Conservation (phyloP, 768 basidiomycete species). For the Grammothele lineata region DNA sequence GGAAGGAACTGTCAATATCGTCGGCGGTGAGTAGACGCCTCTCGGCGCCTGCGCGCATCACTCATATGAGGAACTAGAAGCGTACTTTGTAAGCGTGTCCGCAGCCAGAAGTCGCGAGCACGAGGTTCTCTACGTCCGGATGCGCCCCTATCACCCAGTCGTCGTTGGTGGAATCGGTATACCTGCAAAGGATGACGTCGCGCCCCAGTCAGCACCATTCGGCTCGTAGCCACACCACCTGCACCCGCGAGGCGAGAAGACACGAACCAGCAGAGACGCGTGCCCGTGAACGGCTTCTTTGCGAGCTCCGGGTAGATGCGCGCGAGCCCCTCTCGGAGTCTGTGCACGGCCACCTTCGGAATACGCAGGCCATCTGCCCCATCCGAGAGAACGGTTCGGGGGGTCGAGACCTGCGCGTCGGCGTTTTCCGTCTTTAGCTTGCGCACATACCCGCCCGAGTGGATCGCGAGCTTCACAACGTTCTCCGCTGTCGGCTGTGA, state of each 20-base stretch:
- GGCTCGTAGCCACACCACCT: no score
- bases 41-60: background rate
- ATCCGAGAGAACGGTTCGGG: slow-evolving; percentile 68
- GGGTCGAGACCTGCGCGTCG: slow-evolving; percentile 54
- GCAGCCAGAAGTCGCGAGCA: slow-evolving; percentile 84
- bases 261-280: slow-evolving; percentile 84
- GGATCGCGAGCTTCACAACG: slow-evolving; percentile 76
- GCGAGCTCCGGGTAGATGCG: slow-evolving; percentile 75
- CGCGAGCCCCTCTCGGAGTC: slow-evolving; percentile 48
- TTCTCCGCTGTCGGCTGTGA: slow-evolving; percentile 61
- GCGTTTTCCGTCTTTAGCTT: slow-evolving; percentile 12
- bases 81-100: slow-evolving; percentile 84
- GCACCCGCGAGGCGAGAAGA: no score
- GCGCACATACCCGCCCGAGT: slow-evolving; percentile 68
- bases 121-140: slow-evolving; percentile 50
- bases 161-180: slow-evolving; percentile 81
- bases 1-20: slow-evolving; percentile 68
- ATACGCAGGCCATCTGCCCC: slow-evolving; percentile 55
- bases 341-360: slow-evolving; percentile 49
- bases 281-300: slow-evolving; percentile 62
- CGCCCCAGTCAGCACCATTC: background rate
- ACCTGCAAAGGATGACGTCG: slow-evolving; percentile 61
- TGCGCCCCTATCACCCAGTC: slow-evolving; percentile 88
- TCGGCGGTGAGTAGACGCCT: background rate
- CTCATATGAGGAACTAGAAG: background rate